These are phyloP conservation scores for Debaryomyces tyrocola DNA, from an alignment of 805 yeast genomes.

Conservation along the genomic window DNA sequence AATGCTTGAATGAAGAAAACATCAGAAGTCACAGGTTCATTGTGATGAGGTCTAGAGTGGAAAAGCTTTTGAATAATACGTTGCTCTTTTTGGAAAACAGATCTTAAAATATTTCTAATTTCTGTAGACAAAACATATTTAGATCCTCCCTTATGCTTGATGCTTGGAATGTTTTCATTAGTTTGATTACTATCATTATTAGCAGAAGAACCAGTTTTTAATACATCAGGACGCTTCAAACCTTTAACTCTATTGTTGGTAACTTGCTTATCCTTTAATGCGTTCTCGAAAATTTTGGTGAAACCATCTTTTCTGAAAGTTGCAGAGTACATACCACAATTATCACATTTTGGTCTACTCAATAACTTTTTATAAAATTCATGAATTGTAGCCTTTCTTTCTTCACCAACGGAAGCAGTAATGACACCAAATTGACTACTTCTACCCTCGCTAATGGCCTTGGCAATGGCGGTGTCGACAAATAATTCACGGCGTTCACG, in stretches of 20 bases:
- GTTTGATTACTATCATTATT: conserved; percentile 4
- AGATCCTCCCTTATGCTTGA: conserved; percentile 68
- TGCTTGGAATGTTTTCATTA: conserved; percentile 42
- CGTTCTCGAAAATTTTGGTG: conserved; percentile 86
- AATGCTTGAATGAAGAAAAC: conserved; percentile 86
- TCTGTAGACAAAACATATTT: conserved; percentile 88
- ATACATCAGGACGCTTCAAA: conserved; percentile 67
- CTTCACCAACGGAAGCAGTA: conserved; percentile 85
- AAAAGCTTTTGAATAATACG: conserved; percentile 67
- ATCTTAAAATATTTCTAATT: conserved; percentile 72
- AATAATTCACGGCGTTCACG: conserved; percentile 62
- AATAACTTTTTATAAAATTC: conserved; percentile 74
- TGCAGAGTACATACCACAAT: conserved; percentile 95
- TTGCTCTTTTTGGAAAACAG: conserved; percentile 76
- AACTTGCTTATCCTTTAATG: conserved; percentile 78
- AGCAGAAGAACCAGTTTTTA: conserved; percentile 34
- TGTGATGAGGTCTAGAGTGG: conserved; percentile 71
- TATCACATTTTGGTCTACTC: conserved; percentile 85
- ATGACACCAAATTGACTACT: conserved; percentile 64
- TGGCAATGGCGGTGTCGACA: conserved; percentile 68
- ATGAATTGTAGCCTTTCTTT: conserved; percentile 71
- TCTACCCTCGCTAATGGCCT: conserved; percentile 75
- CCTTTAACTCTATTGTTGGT: conserved; percentile 85
- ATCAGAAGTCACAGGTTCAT: conserved; percentile 59
- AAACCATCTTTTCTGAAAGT: conserved; percentile 92